Percentiles rank a stretch among this genome's conserved stretches.
Evolutionary conservation across 768 basidiomycete species (phyloP).

Genomic region (Dictyophora rubrovolvata): DNA sequence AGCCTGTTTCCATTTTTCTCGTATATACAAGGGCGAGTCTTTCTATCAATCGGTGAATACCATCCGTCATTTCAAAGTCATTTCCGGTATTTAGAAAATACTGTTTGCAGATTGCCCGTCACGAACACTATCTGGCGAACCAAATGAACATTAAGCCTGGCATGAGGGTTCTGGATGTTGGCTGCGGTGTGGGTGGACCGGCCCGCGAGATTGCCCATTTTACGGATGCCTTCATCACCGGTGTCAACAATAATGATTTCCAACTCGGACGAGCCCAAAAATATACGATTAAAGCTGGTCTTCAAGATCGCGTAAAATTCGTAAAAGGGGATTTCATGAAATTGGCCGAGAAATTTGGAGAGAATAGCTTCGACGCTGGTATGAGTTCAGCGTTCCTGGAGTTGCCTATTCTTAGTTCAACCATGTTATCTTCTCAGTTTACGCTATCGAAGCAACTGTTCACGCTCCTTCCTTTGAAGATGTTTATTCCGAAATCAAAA

Average conservation of each 20-base stretch:
- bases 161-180: conserved; percentile 96
- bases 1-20: conserved; percentile 90
- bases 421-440: conserved; percentile 39
- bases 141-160: conserved; percentile 78
- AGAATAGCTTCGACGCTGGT: conserved; percentile 92
- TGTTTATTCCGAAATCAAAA: conserved; percentile 86
- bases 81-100: conserved; percentile 43
- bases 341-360: conserved; percentile 81
- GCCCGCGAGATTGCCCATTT: conserved; percentile 93
- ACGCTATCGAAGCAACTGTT: conserved; percentile 95
- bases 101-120: conserved; percentile 65
- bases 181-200: conserved; percentile 96
- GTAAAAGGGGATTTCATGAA: conserved; percentile 97
- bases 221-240: conserved; percentile 73
- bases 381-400: conserved; percentile 16
- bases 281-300: conserved; percentile 69
- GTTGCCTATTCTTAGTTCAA: not conserved
- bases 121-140: conserved; percentile 93
- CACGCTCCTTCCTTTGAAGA: conserved; percentile 96
- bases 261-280: conserved; percentile 79
- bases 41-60: conserved; percentile 17
- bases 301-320: conserved; percentile 70
- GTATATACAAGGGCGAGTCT: conserved; percentile 86
- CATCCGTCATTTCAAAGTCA: not conserved
- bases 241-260: conserved; percentile 94